phyloP scores from a whole-genome alignment of 257 asterid species.

The Gentiana straminea region DNA sequence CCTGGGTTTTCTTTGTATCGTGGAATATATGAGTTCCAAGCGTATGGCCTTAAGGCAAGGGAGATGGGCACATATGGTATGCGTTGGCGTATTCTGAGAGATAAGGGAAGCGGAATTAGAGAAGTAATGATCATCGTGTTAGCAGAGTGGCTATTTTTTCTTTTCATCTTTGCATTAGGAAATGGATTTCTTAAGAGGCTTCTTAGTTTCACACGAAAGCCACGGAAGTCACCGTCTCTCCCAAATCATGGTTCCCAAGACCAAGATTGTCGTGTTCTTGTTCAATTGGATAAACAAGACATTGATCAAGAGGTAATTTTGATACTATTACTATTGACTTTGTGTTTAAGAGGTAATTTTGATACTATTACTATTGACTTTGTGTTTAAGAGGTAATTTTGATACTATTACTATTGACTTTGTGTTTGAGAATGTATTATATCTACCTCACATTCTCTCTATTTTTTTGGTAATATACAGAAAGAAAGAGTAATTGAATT shows the following conservation, averaged over 20 bases:
- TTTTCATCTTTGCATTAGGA: constrained; percentile 13
- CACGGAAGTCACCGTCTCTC: constrained; percentile 11
- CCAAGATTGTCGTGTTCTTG: constrained; percentile 11
- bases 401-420: too few relatives aligned
- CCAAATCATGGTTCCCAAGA: constrained; percentile 7
- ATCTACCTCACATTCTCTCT: not conserved
- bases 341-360: constrained; percentile 6
- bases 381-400: too few relatives aligned
- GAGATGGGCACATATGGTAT: constrained; percentile 25
- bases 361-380: too few relatives aligned
- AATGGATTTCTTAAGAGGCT: constrained; percentile 4
- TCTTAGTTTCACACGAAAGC: constrained; percentile 11
- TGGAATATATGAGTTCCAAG: constrained; percentile 24
- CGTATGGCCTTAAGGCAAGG: constrained; percentile 8
- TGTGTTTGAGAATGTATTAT: too few relatives aligned
- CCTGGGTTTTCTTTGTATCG: constrained; percentile 28
- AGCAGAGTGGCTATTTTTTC: constrained; percentile 23
- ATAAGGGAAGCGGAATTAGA: constrained; percentile 24
- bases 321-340: not conserved
- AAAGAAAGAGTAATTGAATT: constrained; percentile 23
- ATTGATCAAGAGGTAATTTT: constrained; percentile 24
- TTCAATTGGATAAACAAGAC: constrained; percentile 26
- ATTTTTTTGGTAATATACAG: constrained; percentile 6
- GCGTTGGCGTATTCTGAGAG: constrained; percentile 19
- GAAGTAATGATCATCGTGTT: constrained; percentile 30